Evolutionary conservation across 306 rosid genomes (phyloP), one percentile per base, ranked within the genome.

Genomic region (Rosa lucieae): DNA sequence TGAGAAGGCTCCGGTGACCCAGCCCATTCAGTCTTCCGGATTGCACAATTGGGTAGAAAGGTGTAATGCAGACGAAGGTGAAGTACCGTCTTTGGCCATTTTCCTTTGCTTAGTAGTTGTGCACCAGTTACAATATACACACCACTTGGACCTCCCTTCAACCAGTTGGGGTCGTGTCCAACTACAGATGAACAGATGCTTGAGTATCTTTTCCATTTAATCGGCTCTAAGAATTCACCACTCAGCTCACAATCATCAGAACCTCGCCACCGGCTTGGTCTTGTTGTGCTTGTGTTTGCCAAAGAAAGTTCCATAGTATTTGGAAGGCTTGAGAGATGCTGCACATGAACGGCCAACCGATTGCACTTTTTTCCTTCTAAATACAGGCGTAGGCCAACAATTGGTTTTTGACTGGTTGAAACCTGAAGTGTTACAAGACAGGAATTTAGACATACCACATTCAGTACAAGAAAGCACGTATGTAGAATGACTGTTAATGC

Each of bases 311-410:
- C 76, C 94, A 94, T 92, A 17, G 87, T 89, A 80, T 84, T 91
- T 59, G 98, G 98, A 78, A 91, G 89, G 86, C 97, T 89, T 51
- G 98, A 90, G 67, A 94, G 97, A 83, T 94, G 97, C 11, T 94
- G 89, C 55, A 92, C 86, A 79, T 94, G 98, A 73, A 94, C 44
- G 66, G 97, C 97, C 73, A 92, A 82, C 70, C 87, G 88, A 53
- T 94, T 89, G 86, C 89, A 85, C 84, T 87, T 92, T 87, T 82
- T 90, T 10, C 98, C 97, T 85, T 94, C 98, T 56, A 94, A 84
- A 79, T 86, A 94, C 75, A 94, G 43, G 77, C 98, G 98, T 63
- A 94, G 89, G 79, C 98, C 98, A 80, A 94, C 97, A 35, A 91
- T 90, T 1, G 98, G 98, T 81, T 94, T 94, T 72, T 84, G 84